These are phyloP conservation scores for Raffaelea deltoideospora DNA, from an alignment of 2,329 filamentous ascomycete genomes.

Conservation along the genomic window DNA sequence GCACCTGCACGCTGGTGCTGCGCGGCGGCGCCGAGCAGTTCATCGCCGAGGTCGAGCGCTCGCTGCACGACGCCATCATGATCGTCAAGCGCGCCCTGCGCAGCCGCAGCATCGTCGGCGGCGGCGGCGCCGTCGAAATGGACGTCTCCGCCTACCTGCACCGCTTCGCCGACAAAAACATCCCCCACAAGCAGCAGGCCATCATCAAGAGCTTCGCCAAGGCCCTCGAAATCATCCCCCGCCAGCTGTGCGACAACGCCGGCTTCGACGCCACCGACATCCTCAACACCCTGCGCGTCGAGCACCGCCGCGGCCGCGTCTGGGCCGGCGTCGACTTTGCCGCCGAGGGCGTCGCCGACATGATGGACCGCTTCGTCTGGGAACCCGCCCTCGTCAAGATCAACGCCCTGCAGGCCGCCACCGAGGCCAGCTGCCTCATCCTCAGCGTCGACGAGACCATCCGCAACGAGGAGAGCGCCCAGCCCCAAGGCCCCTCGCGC, in stretches of 20 bases:
- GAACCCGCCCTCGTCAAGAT: conserved; percentile 92
- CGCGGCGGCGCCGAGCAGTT: conserved; percentile 97
- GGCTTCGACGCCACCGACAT: conserved; percentile 98
- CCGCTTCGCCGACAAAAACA: conserved; percentile 80
- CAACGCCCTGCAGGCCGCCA: conserved; percentile 91
- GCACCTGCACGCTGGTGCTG: conserved; percentile 91
- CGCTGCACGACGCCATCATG: conserved; percentile 98
- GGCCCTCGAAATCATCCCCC: conserved; percentile 88
- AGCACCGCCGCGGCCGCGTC: conserved; percentile 81
- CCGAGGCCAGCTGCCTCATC: conserved; percentile 90
- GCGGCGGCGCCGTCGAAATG: conserved; percentile 92
- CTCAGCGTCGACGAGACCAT: conserved; percentile 97
- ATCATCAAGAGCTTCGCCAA: conserved; percentile 98
- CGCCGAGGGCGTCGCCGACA: conserved; percentile 83
- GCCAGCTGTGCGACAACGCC: conserved; percentile 95
- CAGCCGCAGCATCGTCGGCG: conserved; percentile 87
- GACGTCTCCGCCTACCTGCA: conserved; percentile 90
- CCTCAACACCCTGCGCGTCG: conserved; percentile 86
- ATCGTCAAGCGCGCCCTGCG: conserved; percentile 97
- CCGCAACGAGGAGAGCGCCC: conserved; percentile 85
- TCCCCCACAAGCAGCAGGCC: conserved; percentile 87
- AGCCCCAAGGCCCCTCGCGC: conserved; percentile 66
- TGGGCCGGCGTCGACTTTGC: conserved; percentile 96
- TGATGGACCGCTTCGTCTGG: conserved; percentile 94
- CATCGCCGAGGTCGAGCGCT: conserved; percentile 95